Percentiles rank a stretch among this genome's conserved stretches.
phyloP scores from a whole-genome alignment of 805 yeast species.

The Saccharomyces kudriavzevii region DNA sequence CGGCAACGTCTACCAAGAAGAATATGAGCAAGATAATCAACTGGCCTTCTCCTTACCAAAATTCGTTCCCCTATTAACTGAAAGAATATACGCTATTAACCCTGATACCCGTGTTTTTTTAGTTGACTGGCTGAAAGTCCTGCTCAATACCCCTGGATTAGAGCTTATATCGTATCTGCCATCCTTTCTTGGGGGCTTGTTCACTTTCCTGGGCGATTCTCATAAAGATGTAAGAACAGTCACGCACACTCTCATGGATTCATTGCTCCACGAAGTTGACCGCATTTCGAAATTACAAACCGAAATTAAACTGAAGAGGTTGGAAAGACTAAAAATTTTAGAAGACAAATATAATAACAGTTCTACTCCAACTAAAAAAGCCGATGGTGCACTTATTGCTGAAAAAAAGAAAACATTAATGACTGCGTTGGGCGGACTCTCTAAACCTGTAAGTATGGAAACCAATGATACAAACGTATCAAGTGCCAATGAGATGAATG shows the following conservation, averaged over 20 bases:
- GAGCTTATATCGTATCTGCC: slow-evolving; percentile 84
- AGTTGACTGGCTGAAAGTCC: slow-evolving; percentile 87
- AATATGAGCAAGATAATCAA: slow-evolving; percentile 42
- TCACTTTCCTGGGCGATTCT: slow-evolving; percentile 71
- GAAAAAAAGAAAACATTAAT: slow-evolving; percentile 29
- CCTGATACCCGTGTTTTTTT: slow-evolving; percentile 88
- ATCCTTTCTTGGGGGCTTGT: slow-evolving; percentile 71
- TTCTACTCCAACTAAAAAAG: slow-evolving; percentile 20
- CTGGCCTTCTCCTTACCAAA: slow-evolving; percentile 73
- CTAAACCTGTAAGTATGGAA: slow-evolving; percentile 4
- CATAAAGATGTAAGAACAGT: slow-evolving; percentile 82
- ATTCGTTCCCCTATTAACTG: slow-evolving; percentile 85
- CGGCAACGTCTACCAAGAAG: slow-evolving; percentile 53
- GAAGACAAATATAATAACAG: slow-evolving; percentile 14
- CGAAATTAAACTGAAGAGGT: slow-evolving; percentile 33
- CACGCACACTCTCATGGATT: slow-evolving; percentile 68
- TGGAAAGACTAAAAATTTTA: slow-evolving; percentile 14
- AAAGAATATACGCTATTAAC: slow-evolving; percentile 84
- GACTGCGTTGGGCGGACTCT: slow-evolving; percentile 19
- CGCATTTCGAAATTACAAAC: slow-evolving; percentile 63
- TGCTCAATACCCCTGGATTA: slow-evolving; percentile 86
- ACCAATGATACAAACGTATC: slow-evolving; percentile 20
- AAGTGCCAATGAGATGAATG: slow-evolving; percentile 5
- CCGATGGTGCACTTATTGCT: slow-evolving; percentile 25
- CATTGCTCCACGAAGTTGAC: slow-evolving; percentile 71